These are phyloP conservation scores for Phytopythium delawarense DNA, from an alignment of 352 stramenopile species.

Conservation along the genomic window DNA sequence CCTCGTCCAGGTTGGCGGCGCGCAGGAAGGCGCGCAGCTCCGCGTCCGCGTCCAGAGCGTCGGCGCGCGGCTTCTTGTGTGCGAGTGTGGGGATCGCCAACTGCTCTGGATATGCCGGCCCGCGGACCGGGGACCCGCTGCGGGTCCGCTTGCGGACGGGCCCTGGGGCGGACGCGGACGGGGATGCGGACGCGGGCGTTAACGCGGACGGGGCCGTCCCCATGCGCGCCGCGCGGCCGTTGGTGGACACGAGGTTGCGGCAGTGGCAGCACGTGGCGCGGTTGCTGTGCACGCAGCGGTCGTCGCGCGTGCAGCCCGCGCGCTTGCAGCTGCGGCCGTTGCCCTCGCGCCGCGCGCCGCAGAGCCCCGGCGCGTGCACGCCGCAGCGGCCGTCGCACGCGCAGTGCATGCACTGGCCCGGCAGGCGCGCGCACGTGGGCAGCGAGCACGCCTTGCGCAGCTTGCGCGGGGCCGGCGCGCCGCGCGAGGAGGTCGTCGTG, in stretches of 20 bases:
- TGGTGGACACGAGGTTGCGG: slow-evolving; percentile 70
- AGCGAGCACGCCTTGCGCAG: slow-evolving; percentile 70
- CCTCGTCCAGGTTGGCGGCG: slow-evolving; percentile 21
- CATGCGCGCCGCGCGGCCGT: slow-evolving; percentile 33
- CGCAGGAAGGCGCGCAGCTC: slow-evolving; percentile 28
- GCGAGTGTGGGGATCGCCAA: not conserved
- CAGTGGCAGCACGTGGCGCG: slow-evolving; percentile 74
- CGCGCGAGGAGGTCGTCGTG: too few species aligned
- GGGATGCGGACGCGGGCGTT: not conserved
- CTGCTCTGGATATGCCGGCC: slow-evolving; percentile 1
- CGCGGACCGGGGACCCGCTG: not conserved
- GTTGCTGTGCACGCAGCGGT: slow-evolving; percentile 63
- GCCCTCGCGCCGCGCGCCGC: slow-evolving; percentile 56
- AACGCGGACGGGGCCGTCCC: slow-evolving; percentile 8
- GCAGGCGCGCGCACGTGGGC: slow-evolving; percentile 45
- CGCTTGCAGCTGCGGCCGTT: slow-evolving; percentile 64
- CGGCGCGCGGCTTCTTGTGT: slow-evolving; percentile 9
- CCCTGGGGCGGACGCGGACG: not conserved
- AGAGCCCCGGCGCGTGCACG: slow-evolving; percentile 44
- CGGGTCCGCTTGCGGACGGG: slow-evolving; percentile 11
- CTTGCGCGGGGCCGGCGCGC: slow-evolving; percentile 24
- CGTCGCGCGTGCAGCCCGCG: slow-evolving; percentile 52
- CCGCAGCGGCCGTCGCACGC: slow-evolving; percentile 74
- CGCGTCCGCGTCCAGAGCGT: slow-evolving; percentile 2
- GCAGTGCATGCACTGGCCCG: slow-evolving; percentile 76